Conservation (phyloP, 768 basidiomycete genomes). For the Kwoniella newhampshirensis region DNA sequence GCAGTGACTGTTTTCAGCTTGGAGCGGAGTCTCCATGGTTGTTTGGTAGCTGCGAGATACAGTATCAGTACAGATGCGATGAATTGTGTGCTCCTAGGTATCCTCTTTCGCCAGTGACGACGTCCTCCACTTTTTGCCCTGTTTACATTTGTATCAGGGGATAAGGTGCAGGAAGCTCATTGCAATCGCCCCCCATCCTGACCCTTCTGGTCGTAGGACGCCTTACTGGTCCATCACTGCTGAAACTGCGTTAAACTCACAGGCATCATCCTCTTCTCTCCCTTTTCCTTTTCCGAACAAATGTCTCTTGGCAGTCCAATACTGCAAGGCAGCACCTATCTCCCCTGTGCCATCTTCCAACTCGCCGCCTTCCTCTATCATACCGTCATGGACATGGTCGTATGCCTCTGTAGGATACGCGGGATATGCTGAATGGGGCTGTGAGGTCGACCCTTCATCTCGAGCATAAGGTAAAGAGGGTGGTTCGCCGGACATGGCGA, state of each 20-base stretch:
- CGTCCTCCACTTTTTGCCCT: background rate
- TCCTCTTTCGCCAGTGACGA: background rate
- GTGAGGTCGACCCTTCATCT: conserved; percentile 46
- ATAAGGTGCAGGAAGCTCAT: background rate
- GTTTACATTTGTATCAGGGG: background rate
- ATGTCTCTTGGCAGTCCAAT: conserved; percentile 67
- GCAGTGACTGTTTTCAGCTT: conserved; percentile 91
- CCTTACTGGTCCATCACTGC: no score
- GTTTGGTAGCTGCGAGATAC: conserved; percentile 6
- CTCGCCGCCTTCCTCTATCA: conserved; percentile 4
- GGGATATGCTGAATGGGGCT: conserved; percentile 36
- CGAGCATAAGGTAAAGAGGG: conserved; percentile 45
- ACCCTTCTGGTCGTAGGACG: no score
- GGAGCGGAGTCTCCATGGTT: conserved; percentile 72
- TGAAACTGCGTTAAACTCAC: conserved; percentile 16
- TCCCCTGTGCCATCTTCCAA: conserved; percentile 14
- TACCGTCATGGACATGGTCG: conserved; percentile 5
- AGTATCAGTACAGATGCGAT: background rate
- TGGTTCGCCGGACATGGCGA: conserved; percentile 16
- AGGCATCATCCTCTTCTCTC: conserved; percentile 56
- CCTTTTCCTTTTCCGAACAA: conserved; percentile 84
- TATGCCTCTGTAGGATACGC: conserved; percentile 20
- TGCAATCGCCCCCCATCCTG: no score
- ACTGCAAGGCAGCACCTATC: conserved; percentile 43
- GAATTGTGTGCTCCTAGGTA: background rate